phyloP scores from a whole-genome alignment of 225 moss, liverwort and hornwort species.

The Neckera pumila region DNA sequence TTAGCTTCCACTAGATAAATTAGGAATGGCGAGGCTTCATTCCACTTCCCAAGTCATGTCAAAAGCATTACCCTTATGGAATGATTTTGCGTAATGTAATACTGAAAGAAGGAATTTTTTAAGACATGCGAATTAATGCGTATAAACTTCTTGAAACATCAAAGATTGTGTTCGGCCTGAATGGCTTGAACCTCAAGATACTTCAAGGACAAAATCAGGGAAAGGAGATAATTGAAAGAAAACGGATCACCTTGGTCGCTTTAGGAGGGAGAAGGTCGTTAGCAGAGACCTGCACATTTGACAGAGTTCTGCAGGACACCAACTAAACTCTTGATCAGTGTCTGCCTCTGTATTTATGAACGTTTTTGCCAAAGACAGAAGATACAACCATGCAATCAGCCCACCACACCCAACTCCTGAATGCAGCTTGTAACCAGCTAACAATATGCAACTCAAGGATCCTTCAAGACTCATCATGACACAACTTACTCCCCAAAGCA shows the following conservation, averaged over 20 bases:
- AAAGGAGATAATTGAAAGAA: not conserved
- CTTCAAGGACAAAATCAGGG: not conserved
- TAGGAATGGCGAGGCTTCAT: not conserved
- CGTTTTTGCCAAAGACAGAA: not conserved
- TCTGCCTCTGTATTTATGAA: not conserved
- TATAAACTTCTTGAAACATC: not conserved
- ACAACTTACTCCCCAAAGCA: not conserved
- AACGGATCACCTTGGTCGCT: constrained; percentile 1
- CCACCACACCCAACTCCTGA: not conserved
- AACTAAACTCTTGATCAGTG: not conserved
- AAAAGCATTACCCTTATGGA: not conserved
- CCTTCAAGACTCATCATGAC: not conserved
- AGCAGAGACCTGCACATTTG: constrained; percentile 44
- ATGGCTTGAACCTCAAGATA: not conserved
- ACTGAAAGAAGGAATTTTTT: not conserved
- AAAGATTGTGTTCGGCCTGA: not conserved
- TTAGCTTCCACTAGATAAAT: not conserved
- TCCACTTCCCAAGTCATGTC: not conserved
- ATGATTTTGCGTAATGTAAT: not conserved
- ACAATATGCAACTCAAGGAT: not conserved
- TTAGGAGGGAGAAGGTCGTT: constrained; percentile 49
- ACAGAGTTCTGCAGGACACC: constrained; percentile 30
- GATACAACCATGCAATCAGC: not conserved
- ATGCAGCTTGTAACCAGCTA: not conserved
- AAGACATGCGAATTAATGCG: not conserved